Conservation (phyloP, 225 moss, liverwort and hornwort genomes). For the Sphagnum tenellum region DNA sequence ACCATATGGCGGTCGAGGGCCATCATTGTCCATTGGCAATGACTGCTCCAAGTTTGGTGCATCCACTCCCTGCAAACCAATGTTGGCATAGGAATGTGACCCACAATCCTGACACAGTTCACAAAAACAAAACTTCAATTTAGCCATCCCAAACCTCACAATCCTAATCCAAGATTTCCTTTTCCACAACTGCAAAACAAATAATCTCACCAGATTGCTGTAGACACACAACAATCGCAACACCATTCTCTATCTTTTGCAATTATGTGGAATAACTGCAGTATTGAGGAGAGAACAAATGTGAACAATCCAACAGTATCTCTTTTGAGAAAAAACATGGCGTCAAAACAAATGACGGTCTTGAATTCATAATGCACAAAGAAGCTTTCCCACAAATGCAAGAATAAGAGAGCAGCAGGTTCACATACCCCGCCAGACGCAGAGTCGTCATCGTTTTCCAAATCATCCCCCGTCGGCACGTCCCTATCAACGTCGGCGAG, state of each 20-base stretch:
- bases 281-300: too few species aligned
- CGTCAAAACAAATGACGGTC: too few species aligned
- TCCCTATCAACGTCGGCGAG: conserved; percentile 74
- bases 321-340: too few species aligned
- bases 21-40: conserved; percentile 68
- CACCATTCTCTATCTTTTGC: too few species aligned
- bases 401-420: neutral
- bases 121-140: conserved; percentile 5
- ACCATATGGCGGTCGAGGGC: conserved; percentile 78
- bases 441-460: conserved; percentile 96
- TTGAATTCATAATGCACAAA: too few species aligned
- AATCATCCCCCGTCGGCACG: conserved; percentile 60
- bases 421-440: conserved; percentile 71
- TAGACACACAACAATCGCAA: too few species aligned
- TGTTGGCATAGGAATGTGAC: conserved; percentile 51
- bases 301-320: too few species aligned
- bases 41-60: conserved; percentile 69
- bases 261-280: too few species aligned
- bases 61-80: conserved; percentile 78
- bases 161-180: too few species aligned
- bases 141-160: too few species aligned
- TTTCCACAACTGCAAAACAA: too few species aligned
- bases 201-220: too few species aligned
- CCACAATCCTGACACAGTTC: conserved; percentile 24
- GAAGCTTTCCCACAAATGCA: neutral